Base-by-base conservation (phyloP, 2,329 filamentous ascomycete species). In the Xylaria multiplex region DNA sequence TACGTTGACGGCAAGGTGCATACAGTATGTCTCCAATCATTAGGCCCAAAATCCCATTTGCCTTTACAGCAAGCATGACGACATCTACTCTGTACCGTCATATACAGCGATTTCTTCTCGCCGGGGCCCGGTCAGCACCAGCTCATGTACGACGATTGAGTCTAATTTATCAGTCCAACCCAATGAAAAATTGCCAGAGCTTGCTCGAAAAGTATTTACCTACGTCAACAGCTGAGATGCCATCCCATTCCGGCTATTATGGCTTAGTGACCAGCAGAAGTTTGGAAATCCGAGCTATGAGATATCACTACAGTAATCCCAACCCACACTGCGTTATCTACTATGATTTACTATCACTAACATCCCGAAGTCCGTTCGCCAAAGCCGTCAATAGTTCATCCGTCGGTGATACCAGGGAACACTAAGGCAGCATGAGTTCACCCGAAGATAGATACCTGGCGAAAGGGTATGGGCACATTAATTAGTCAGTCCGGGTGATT, bases 401-500 rank as follows among this genome's bases (percentile, higher is more conserved):
- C 60, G 60, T 57, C 48, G 16, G 19, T n/a, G 30, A 32, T 40
- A 54, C 27, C 19, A 42, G 9, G 13, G 40, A 48, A 13, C 19
- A 19, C 22, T 16, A 27, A 48, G 50, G 59, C 6, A 40, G 16
- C 24, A 60, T 64, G 32, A 64, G 9, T 64, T 43, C 37, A 42
- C 32, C 62, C 62, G 62, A 64, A n/a, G 16, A 48, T 11, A 37
- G 16, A 54, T 4, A 14, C 3, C 19, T 22, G 16, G 40, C 30
- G 24, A 24, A 37, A 40, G n/a, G 19, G 32, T 24, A 45, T 35
- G 32, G 9, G 7, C 9, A 11, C 14, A 30, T 43, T 2, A 52
- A 64, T 64, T 59, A 59, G 40, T 59, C 42, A 59, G 55, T 27
- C 43, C 50, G 62, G 57, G 50, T 40, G 19, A 64, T 65, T 45